Evolutionary conservation across 2,329 filamentous ascomycete genomes (phyloP), one percentile per base, ranked within the genome.

Genomic region (Eutypa lata): DNA sequence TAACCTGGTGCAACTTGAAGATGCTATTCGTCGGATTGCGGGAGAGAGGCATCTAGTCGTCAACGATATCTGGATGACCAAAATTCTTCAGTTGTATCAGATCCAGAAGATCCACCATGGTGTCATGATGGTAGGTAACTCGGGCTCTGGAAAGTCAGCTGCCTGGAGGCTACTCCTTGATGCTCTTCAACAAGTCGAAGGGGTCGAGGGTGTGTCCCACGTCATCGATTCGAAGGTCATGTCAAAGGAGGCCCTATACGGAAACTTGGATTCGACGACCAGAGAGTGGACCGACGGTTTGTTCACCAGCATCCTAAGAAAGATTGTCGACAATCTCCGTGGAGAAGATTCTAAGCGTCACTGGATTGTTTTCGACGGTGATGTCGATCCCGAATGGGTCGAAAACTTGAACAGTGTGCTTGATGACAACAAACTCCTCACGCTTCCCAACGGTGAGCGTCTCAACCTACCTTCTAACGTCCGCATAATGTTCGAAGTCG

Each of bases 41-140:
- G 83, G 81, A 6, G 91, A 96, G 67, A 87, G 90, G 60, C 88
- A 96, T 65, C 82, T 96, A 14, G 90, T 96, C 8, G 89, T 95
- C 61, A 97, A 87, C 53, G 92, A 97, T 51, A 86, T 87, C 46
- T 99, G 95, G 95, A 91, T 97, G 84, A 94, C 90, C 53, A 99
- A 99, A 75, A 87, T 96, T 33, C 80, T 99, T 8, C 94, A 99
- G 70, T 82, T 99, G 2, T 97, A 96, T 70, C 94, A 99, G 71
- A 99, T 99, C 57, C 94, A 97, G 71, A 89, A 87, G 60, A 91
- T 99, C 53, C 94, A 99, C 66, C 94, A 99, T 63, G 94, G 94
- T 87, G 94, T 99, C 26, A 99, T 99, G 95, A 97, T 99, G 94
- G 94, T 99, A 10, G 94, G 94, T 57, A 91, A 90, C 66, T 97